These are phyloP conservation scores for Ogataea nonfermentans DNA, from an alignment of 805 yeast species.

Conservation along the genomic window DNA sequence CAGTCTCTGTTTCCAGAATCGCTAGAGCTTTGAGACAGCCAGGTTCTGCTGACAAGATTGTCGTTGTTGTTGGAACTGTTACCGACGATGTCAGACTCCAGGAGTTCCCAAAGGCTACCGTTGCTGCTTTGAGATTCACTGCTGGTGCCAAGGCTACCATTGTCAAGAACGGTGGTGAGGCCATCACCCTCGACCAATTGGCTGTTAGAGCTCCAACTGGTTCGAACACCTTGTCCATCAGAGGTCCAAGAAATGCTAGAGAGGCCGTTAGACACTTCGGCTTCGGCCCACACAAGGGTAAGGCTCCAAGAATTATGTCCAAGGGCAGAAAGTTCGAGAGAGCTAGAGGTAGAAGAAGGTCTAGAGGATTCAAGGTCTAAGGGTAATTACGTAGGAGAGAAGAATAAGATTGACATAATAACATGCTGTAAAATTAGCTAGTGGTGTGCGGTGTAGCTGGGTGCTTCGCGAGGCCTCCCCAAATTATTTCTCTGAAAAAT, in stretches of 20 bases:
- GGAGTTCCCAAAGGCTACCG: slow-evolving; percentile 93
- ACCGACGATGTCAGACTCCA: slow-evolving; percentile 96
- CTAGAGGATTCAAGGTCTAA: slow-evolving; percentile 99
- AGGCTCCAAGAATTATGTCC: slow-evolving; percentile 97
- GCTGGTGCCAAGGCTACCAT: slow-evolving; percentile 98
- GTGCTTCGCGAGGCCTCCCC: no score
- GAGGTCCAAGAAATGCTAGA: slow-evolving; percentile 99
- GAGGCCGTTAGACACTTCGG: slow-evolving; percentile 99
- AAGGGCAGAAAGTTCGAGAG: slow-evolving; percentile 99
- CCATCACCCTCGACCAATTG: slow-evolving; percentile 97
- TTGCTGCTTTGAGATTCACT: slow-evolving; percentile 99
- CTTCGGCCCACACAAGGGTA: slow-evolving; percentile 99
- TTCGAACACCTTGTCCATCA: slow-evolving; percentile 93
- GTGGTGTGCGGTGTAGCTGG: no score
- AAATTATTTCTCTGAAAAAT: slow-evolving; percentile 4
- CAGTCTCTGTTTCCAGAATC: slow-evolving; percentile 93
- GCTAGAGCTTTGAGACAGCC: slow-evolving; percentile 75
- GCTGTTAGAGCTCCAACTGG: slow-evolving; percentile 99
- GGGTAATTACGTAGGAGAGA: slow-evolving; percentile 15
- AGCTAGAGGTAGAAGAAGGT: slow-evolving; percentile 99
- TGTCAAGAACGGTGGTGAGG: slow-evolving; percentile 98
- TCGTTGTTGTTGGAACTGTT: slow-evolving; percentile 99
- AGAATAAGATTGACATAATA: slow-evolving; percentile 4
- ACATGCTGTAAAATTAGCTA: neutral
- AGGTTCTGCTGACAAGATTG: slow-evolving; percentile 86